Conservation (phyloP, 495 filamentous ascomycete species). For the Amphirosellinia nigrospora region DNA sequence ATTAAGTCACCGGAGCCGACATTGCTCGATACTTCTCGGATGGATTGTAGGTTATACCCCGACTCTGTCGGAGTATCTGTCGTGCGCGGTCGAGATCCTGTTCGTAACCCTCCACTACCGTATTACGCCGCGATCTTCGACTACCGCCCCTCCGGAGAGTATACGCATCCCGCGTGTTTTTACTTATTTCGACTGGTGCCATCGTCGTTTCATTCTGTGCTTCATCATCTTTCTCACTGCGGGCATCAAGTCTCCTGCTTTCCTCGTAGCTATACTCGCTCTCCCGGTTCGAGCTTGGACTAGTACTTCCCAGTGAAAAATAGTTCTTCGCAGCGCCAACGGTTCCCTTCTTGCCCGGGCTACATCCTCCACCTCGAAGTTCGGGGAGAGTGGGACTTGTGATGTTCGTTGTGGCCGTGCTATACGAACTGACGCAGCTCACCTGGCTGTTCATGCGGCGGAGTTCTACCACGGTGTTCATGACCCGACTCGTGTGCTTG, state of each 20-base stretch:
- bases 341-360: constrained; percentile 30
- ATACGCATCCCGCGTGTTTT: not conserved
- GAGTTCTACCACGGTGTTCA: constrained; percentile 38
- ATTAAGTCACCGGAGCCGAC: not conserved
- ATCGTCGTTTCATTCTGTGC: not conserved
- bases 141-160: constrained; percentile 10
- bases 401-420: constrained; percentile 24
- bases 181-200: not conserved
- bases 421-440: constrained; percentile 38
- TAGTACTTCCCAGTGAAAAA: constrained; percentile 34
- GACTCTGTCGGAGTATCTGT: constrained; percentile 21
- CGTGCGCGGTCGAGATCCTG: constrained; percentile 21
- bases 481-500: constrained; percentile 32
- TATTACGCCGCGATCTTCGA: constrained; percentile 24
- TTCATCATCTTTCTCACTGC: not conserved
- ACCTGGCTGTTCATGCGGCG: constrained; percentile 45
- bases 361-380: constrained; percentile 40
- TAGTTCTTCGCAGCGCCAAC: constrained; percentile 38
- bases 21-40: constrained; percentile 17
- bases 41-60: constrained; percentile 19
- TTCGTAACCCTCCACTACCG: constrained; percentile 30
- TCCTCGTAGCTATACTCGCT: not conserved
- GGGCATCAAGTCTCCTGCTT: not conserved
- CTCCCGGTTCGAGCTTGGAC: not conserved
- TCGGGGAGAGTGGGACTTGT: constrained; percentile 38